Base-by-base conservation (phyloP, 2,329 filamentous ascomycete species). In the Ophiostoma australiae region DNA sequence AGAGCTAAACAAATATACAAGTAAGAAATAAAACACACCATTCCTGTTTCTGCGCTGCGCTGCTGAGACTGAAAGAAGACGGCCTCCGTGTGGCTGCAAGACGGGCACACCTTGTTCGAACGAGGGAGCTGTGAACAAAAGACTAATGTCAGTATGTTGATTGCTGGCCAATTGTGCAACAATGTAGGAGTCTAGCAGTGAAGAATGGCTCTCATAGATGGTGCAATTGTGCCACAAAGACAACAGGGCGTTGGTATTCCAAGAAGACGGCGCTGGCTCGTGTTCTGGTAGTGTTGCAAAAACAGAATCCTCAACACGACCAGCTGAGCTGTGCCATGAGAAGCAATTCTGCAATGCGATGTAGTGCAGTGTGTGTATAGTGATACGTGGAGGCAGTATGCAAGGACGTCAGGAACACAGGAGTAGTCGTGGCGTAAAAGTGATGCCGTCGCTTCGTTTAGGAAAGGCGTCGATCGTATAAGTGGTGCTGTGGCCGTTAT, bases 61-160 rank as follows among this genome's bases (percentile, higher is more conserved):
- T 98, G 94, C 80, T 99, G 95, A 73, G 94, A 97, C 83, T 99
- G 95, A 84, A 99, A 99, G 83, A 97, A 99, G 72, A 99, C 96
- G 66, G 94, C 93, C 82, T 98, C 94, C 76, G 89, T 88, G 80
- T 95, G 91, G 75, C 87, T 86, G 84, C 96, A 99, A 76, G 85
- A 86, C 69, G 93, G 93, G 82, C 95, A 99, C 73, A 86, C 86
- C 82, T 91, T 93, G 79, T 93, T 92, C 77, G 93, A 90, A 77
- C 94, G 90, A 74, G 95, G 95, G 80, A 98, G 91, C 94, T 97
- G 87, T 44, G 48, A 33, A 48, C 20, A 69, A 55, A 39, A 20
- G 85, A 75, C 76, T 74, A 78, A 77, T 75, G 76, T 79, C 27
- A 58, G 55, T 41, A 63, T 35, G 35, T 31, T 11, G 20, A 85